These are phyloP conservation scores for Fusarium sp. DNA, from an alignment of 2,329 filamentous ascomycete genomes.

Conservation along the genomic window DNA sequence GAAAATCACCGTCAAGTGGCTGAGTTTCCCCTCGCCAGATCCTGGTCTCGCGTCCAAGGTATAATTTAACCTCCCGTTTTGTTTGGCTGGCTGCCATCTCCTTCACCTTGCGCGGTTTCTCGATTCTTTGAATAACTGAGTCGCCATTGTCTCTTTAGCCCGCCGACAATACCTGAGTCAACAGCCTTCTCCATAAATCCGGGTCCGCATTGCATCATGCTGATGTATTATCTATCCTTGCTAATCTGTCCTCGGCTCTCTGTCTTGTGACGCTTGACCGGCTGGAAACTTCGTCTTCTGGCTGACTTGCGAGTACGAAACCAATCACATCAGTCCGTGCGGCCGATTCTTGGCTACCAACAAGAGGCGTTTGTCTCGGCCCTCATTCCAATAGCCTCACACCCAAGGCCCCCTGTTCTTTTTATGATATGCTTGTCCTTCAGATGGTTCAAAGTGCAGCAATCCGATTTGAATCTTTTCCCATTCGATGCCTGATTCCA, in stretches of 20 bases:
- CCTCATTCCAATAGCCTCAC: conserved; percentile 40
- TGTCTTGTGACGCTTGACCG: conserved; percentile 45
- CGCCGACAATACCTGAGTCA: conserved; percentile 39
- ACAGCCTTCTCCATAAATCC: conserved; percentile 41
- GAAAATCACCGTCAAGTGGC: conserved; percentile 31
- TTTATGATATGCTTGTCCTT: conserved; percentile 24
- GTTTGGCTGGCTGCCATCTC: conserved; percentile 14
- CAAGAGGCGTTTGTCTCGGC: conserved; percentile 44
- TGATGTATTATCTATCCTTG: conserved; percentile 44
- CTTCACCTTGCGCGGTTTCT: conserved; percentile 17
- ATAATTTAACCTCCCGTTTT: conserved; percentile 21
- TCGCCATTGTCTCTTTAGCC: conserved; percentile 23
- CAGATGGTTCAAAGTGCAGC: conserved; percentile 12
- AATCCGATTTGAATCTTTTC: conserved; percentile 17
- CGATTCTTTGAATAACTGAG: conserved; percentile 19
- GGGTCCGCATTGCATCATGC: conserved; percentile 44
- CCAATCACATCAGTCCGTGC: conserved; percentile 41
- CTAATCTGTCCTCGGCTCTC: conserved; percentile 20
- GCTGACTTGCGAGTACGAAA: conserved; percentile 37
- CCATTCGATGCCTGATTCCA: conserved; percentile 12
- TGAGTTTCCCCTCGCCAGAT: conserved; percentile 27
- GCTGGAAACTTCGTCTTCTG: conserved; percentile 33
- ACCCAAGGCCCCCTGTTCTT: conserved; percentile 37
- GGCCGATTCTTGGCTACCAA: conserved; percentile 40
- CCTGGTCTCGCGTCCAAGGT: conserved; percentile 12